Base-by-base conservation (phyloP, 2,329 filamentous ascomycete species). In the Microsporum canis region DNA sequence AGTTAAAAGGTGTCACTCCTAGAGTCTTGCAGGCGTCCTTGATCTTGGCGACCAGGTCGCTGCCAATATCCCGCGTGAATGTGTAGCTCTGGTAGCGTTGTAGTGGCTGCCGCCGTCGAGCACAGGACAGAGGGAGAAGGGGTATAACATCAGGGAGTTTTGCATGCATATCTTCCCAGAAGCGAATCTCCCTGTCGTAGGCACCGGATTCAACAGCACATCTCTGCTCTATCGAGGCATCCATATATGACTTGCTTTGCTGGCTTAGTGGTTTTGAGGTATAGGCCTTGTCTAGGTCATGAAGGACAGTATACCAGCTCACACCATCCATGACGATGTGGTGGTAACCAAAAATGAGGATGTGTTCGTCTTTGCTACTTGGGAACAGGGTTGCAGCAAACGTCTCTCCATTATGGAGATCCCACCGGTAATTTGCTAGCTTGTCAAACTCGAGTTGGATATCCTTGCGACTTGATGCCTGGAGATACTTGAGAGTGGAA, bases 281-380 rank as follows among this genome's bases (percentile, higher is more conserved):
- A 5, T 36, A 10, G 34, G 10, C 5, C 34, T 36, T 36, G 1
- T 36, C 34, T 1, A 10, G 34, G 34, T 36, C 34, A 5, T 36
- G 34, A 5, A 5, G 10, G 34, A 36, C 5, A 36, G 34, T 10
- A 36, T 5, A 36, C 5, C 34, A 36, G 67, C 78, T 78, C 36
- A 75, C 63, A 0, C 76, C 79, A 63, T 83, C 81, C 71, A 82
- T 74, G 36, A 72, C 68, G 41, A 83, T 81, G 64, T 82, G 79
- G 61, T 82, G 79, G 51, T 72, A 73, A 1, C 69, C 69, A 3
- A 82, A 49, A 0, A 17, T 17, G 17, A 17, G 17, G 17, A 17
- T 17, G 17, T 17, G 17, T 17, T 17, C 17, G 17, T 17, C 17
- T 17, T 17, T 17, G 17, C 17, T 17, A 17, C 17, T 17, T 17